Base-by-base conservation (phyloP, 169 alveolate species). In the Cystoisospora suis region DNA sequence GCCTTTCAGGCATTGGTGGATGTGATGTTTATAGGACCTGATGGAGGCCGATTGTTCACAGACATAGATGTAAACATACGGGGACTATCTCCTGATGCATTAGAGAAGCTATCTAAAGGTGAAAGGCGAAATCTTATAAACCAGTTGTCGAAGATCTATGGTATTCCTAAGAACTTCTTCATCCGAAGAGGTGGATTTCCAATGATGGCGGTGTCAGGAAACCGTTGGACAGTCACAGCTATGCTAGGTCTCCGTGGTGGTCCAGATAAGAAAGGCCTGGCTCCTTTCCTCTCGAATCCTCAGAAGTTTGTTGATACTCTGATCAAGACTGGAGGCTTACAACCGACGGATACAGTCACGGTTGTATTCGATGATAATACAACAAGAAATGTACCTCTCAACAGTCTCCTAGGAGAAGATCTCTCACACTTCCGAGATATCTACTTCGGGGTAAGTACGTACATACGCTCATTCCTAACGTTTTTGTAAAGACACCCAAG, bases 241-340 rank as follows among this genome's bases (percentile, higher is more conserved):
- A 29, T 70, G 81, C 81, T 70, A n/a, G 81, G 81, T 3, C 81
- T 70, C 27, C 40, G 32, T 23, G 81, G 53, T 17, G 81, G 81
- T 32, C 47, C 53, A 5, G 81, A n/a, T 49, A 38, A 27, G 27
- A 38, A 7, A 12, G 81, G 81, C 49, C 1, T 70, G 81, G 53
- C 53, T 12, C 42, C 27, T 38, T 70, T 70, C 40, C 27, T 38
- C 1, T 15, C 9, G 23, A 34, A 70, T 70, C 81, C 81, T 12
- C 53, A 70, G 42, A 49, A 20, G 27, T 70, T 70, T 32, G 46
- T 70, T 9, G 4, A 27, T 15, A 45, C 5, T 7, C 81, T 70
- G 40, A 45, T 36, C 53, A 4, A 27, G 0, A 9, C 7, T 9
- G 81, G 81, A 17, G 81, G 81, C 44, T 38, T 70, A n/a, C 42